A percentile compares a stretch with the other conserved stretches of the same genome.
Evolutionary conservation across 257 asterid species (phyloP).

Genomic region (Capsicum rhomboideum): DNA sequence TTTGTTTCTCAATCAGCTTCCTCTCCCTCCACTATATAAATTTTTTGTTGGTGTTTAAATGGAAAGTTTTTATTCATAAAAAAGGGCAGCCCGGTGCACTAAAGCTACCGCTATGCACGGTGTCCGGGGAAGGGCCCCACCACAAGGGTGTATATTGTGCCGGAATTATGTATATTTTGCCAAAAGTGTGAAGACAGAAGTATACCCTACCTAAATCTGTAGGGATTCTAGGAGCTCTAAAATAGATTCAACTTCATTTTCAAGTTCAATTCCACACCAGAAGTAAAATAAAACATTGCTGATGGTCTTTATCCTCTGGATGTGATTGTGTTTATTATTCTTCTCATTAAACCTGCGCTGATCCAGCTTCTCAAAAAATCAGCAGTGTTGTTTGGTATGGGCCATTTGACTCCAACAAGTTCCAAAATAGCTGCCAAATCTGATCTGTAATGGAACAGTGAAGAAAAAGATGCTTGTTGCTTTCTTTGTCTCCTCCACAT

Average conservation of each 20-base stretch:
- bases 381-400: neutral
- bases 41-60: neutral
- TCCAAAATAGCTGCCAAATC: neutral
- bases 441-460: neutral
- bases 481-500: neutral
- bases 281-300: neutral
- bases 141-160: too few species aligned
- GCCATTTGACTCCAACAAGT: neutral
- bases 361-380: neutral
- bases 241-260: neutral
- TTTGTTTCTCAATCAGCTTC: neutral
- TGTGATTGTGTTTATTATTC: neutral
- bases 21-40: neutral
- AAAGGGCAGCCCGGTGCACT: too few species aligned
- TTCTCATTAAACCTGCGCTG: neutral
- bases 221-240: neutral
- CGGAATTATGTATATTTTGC: neutral
- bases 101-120: too few species aligned
- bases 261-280: neutral
- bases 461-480: neutral
- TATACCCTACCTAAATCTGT: neutral
- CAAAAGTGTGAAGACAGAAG: neutral
- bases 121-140: too few species aligned
- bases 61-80: neutral
- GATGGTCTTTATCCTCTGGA: neutral